Base-by-base conservation (phyloP, 345 rosid genomes). In the Bretschneidera sinensis region DNA sequence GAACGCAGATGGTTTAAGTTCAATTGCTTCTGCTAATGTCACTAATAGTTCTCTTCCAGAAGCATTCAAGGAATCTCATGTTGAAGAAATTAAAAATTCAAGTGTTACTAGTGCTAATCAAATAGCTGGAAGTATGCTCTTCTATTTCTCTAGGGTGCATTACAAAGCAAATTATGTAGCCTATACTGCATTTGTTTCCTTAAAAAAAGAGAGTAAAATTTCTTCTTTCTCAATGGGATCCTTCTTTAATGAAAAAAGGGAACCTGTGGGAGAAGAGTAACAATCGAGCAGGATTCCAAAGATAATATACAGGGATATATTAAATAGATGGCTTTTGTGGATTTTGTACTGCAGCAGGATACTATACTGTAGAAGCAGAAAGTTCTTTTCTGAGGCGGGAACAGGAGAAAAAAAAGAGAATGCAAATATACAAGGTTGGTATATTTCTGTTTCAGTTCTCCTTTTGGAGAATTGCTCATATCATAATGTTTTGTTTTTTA, bases 371-470 rank as follows among this genome's bases (percentile, higher is more conserved):
- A 60, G 84, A 81, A 55, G 79, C 62, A 39, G 88, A 81, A 69
- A 82, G 88, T 79, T 70, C 63, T 60, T 69, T 62, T 68, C 79
- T 92, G 70, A 83, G 73, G 64, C 86, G 76, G 70, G 80, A 77
- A 64, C 86, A 75, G 56, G 76, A 80, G 74, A 82, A 65, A 35
- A 90, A 76, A 67, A 81, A 74, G 75, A 83, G 69, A 68, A 67
- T 56, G 68, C 72, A 22, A 54, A 92, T 79, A 59, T 92, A 83
- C 78, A 75, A 78, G 98, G 96, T 92, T 74, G 52, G 74, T 66
- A 23, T 58, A 9, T 51, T 66, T 24, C 51, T 59, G 16, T 68
- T 49, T 22, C 15, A 39, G 45, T 39, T 39, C 45, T 31, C 35
- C 11, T 24, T 18, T 8, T 21, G 18, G 23, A 64, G 9, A 28